Percentiles rank a stretch among this genome's conserved stretches.
phyloP scores from a whole-genome alignment of 257 asterid species.

The Fraxinus americana region DNA sequence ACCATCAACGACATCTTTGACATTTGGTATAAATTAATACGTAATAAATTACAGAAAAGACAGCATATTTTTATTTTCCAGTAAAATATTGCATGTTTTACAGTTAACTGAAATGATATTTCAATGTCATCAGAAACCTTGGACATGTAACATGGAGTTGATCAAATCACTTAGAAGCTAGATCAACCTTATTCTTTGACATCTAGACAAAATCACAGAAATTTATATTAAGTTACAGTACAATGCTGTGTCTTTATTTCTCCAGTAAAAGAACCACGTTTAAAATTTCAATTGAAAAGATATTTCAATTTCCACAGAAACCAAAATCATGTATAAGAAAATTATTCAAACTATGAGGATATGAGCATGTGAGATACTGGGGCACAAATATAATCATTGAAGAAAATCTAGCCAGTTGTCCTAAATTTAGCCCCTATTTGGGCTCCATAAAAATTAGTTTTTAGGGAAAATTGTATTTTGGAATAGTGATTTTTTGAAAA shows the following conservation, averaged over 20 bases:
- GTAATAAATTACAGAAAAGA: not conserved
- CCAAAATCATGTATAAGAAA: not conserved
- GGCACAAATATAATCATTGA: not conserved
- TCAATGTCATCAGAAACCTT: conserved; percentile 3
- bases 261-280: not conserved
- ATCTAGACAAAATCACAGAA: not conserved
- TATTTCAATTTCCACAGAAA: not conserved
- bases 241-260: not conserved
- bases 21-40: not conserved
- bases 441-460: too few species aligned
- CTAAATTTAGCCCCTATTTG: not conserved
- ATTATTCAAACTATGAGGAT: conserved; percentile 9
- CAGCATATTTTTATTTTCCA: not conserved
- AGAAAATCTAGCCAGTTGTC: not conserved
- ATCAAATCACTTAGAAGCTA: not conserved
- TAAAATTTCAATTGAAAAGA: not conserved
- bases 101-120: not conserved
- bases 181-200: not conserved
- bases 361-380: conserved; percentile 1
- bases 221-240: too few species aligned
- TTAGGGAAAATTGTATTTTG: too few species aligned
- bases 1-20: not conserved
- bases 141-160: not conserved
- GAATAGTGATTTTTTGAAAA: too few species aligned
- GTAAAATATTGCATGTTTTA: not conserved